These are phyloP conservation scores for Arbutus unedo DNA, from an alignment of 148 eudicot species.

Conservation along the genomic window DNA sequence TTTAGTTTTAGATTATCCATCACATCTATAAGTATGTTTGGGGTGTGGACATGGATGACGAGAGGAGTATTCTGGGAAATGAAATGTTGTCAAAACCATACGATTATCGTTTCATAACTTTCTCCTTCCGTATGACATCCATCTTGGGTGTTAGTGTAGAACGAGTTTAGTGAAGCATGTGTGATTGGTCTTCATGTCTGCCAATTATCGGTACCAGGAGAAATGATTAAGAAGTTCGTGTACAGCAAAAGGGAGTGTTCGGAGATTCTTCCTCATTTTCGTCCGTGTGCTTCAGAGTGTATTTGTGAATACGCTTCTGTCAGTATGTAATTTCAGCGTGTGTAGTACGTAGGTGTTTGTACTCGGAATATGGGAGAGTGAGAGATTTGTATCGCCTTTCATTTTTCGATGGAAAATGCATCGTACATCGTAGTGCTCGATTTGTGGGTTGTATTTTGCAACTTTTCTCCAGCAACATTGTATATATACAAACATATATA, in stretches of 20 bases:
- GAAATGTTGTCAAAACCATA: neutral
- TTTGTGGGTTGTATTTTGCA: neutral
- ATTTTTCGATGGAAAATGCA: neutral
- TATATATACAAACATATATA: neutral
- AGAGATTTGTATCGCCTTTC: neutral
- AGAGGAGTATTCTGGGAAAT: neutral
- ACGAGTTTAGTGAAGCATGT: neutral
- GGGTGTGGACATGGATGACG: neutral
- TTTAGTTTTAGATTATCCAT: neutral
- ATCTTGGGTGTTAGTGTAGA: neutral
- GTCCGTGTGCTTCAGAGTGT: neutral
- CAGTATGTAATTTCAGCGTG: constrained; percentile 15
- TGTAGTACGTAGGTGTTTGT: neutral
- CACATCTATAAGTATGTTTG: neutral
- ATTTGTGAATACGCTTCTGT: constrained; percentile 23
- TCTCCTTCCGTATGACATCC: neutral
- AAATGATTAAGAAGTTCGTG: constrained; percentile 3
- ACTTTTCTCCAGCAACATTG: neutral
- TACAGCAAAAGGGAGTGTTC: neutral
- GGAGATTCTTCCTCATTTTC: neutral
- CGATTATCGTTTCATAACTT: neutral
- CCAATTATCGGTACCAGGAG: neutral
- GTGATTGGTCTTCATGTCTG: neutral
- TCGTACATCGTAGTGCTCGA: neutral
- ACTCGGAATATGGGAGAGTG: neutral